phyloP scores from a whole-genome alignment of 805 yeast species.

The Ogataea nonfermentans region DNA sequence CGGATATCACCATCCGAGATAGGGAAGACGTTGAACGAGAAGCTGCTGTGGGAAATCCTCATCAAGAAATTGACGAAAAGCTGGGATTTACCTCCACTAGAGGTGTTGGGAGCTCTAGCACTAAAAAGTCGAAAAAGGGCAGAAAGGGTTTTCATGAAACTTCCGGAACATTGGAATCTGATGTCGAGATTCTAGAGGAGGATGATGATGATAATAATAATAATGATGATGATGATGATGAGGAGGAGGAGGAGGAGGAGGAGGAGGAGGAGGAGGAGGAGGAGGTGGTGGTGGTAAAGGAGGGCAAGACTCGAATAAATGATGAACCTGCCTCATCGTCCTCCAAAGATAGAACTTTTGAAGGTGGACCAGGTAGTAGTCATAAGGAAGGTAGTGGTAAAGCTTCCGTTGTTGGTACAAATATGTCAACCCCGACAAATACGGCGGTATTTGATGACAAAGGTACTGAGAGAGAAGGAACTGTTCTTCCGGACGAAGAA shows the following conservation, averaged over 20 bases:
- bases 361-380: neutral
- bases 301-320: neutral
- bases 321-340: neutral
- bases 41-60: slow-evolving; percentile 43
- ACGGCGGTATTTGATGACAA: slow-evolving; percentile 4
- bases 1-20: slow-evolving; percentile 78
- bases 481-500: slow-evolving; percentile 12
- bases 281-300: too few relatives aligned
- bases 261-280: too few relatives aligned
- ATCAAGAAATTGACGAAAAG: slow-evolving; percentile 30
- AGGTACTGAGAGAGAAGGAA: slow-evolving; percentile 22
- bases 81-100: slow-evolving; percentile 32
- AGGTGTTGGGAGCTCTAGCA: slow-evolving; percentile 33
- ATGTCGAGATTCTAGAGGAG: too few relatives aligned
- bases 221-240: too few relatives aligned
- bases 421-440: slow-evolving; percentile 1
- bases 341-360: neutral
- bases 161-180: neutral
- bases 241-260: too few relatives aligned
- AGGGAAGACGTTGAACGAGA: slow-evolving; percentile 71
- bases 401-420: neutral
- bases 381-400: neutral
- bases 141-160: slow-evolving; percentile 33
- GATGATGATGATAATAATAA: too few relatives aligned
- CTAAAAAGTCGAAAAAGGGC: slow-evolving; percentile 39